Evolutionary conservation across 768 basidiomycete species (phyloP).

Genomic region (Russula sp.): DNA sequence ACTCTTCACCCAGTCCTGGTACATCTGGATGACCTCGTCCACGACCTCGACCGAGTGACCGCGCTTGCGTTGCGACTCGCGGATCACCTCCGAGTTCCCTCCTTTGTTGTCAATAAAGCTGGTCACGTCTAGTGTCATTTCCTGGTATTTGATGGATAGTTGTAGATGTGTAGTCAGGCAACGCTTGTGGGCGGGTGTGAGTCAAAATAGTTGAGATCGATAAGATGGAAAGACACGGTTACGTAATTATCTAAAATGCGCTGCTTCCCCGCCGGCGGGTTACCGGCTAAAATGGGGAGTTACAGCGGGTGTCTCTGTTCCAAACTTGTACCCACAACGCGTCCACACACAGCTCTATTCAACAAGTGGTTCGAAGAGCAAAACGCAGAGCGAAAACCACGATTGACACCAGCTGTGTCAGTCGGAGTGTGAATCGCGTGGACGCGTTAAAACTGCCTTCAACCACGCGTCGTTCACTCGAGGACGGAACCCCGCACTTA

Average conservation of each 20-base stretch:
- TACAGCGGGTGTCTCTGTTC: not conserved
- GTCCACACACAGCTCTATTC: slow-evolving; percentile 7
- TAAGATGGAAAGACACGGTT: slow-evolving; percentile 14
- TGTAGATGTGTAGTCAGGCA: slow-evolving; percentile 8
- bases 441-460: slow-evolving; percentile 10
- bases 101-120: slow-evolving; percentile 85
- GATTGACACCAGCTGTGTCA: not conserved
- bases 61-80: slow-evolving; percentile 89
- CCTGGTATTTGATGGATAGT: slow-evolving; percentile 5
- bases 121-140: slow-evolving; percentile 80
- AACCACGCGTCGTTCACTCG: not conserved
- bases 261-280: no score
- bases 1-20: slow-evolving; percentile 94
- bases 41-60: slow-evolving; percentile 88
- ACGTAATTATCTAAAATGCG: slow-evolving; percentile 14
- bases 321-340: not conserved
- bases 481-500: no score
- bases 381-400: not conserved
- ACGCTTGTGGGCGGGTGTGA: not conserved
- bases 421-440: slow-evolving; percentile 26
- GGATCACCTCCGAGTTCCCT: slow-evolving; percentile 85
- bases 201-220: slow-evolving; percentile 12
- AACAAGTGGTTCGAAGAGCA: not conserved
- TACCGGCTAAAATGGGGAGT: not conserved
- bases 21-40: slow-evolving; percentile 91